Evolutionary conservation across 208 protist genomes (phyloP).

Genomic region (Trypanosoma scelopori): DNA sequence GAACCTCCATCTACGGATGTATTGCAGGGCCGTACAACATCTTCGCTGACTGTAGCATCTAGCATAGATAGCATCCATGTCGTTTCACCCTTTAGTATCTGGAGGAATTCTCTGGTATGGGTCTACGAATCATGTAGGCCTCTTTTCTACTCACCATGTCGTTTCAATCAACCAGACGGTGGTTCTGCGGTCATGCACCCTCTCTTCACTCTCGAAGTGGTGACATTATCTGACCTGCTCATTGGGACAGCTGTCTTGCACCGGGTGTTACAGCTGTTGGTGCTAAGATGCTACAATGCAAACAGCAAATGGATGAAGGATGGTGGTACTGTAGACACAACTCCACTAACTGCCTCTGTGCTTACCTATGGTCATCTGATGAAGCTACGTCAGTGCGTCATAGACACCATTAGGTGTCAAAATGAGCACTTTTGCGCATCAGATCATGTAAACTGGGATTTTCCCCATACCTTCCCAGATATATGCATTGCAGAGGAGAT

Average conservation of each 20-base stretch:
- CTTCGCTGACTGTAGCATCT: no score
- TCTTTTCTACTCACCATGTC: constrained; percentile 20
- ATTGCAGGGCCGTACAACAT: no score
- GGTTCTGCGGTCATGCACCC: background rate
- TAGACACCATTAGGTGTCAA: constrained; percentile 33
- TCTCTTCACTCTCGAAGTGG: constrained; percentile 29
- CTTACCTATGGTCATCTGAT: constrained; percentile 15
- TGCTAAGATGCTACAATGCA: background rate
- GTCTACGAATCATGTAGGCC: constrained; percentile 33
- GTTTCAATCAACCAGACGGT: background rate
- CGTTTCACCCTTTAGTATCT: constrained; percentile 7
- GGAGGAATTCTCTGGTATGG: constrained; percentile 44
- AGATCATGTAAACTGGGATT: background rate
- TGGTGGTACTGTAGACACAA: background rate
- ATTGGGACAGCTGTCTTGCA: constrained; percentile 57
- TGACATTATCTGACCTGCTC: constrained; percentile 46
- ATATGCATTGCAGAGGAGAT: constrained; percentile 16
- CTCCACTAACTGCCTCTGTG: background rate
- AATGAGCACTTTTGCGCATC: constrained; percentile 3
- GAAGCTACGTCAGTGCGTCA: constrained; percentile 33
- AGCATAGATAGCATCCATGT: background rate
- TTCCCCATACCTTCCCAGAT: background rate
- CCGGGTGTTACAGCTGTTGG: constrained; percentile 41
- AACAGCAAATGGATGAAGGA: background rate
- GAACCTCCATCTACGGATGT: background rate